Evolutionary conservation across 75 land plant genomes (phyloP).

Genomic region (Selaginella tamariscina): DNA sequence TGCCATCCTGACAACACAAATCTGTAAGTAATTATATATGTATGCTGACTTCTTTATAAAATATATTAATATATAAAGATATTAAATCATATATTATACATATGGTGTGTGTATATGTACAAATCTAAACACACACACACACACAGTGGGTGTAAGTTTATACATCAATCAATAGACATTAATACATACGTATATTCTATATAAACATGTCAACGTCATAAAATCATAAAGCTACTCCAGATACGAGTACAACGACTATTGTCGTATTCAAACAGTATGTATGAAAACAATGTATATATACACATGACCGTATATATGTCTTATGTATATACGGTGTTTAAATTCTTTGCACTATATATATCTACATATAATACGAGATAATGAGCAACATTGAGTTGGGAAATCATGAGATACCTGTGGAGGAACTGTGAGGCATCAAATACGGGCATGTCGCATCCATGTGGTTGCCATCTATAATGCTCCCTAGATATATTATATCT

Average conservation of each 20-base stretch:
- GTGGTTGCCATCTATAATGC: conserved; percentile 62
- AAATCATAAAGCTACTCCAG: no score
- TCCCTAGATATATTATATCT: conserved; percentile 67
- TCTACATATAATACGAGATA: neutral
- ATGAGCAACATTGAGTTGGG: neutral
- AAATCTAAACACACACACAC: neutral
- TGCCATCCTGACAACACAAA: conserved; percentile 43
- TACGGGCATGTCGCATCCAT: conserved; percentile 56
- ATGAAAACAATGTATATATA: no score
- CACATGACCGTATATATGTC: no score
- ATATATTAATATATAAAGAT: neutral
- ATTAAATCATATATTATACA: neutral
- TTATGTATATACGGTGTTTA: neutral
- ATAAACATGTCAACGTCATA: no score
- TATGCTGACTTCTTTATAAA: neutral
- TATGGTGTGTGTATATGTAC: neutral
- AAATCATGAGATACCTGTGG: conserved; percentile 16
- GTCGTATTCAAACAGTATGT: no score
- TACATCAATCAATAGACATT: neutral
- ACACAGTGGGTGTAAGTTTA: neutral
- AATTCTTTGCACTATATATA: neutral
- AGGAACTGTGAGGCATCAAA: conserved; percentile 45
- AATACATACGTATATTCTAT: neutral
- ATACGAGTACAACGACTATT: no score
- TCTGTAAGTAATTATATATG: neutral